These are phyloP conservation scores for Przewalskia tangutica DNA, from an alignment of 257 asterid genomes.

Conservation along the genomic window DNA sequence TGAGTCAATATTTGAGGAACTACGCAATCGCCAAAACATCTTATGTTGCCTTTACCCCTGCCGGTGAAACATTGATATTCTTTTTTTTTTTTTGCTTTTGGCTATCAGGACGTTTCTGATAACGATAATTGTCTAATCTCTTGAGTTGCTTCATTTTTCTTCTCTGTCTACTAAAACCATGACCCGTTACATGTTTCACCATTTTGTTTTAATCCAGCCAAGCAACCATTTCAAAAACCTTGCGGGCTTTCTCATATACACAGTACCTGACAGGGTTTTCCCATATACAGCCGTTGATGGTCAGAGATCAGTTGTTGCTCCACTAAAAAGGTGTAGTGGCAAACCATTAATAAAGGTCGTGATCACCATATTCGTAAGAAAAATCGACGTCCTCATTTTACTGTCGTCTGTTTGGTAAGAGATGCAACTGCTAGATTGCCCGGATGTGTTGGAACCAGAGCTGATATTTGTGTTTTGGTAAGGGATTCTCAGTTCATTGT, in stretches of 20 bases:
- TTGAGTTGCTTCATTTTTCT: too few relatives aligned
- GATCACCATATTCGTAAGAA: conserved; percentile 85
- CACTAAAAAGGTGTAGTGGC: conserved; percentile 82
- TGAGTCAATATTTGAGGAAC: not conserved
- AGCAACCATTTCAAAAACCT: too few relatives aligned
- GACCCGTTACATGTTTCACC: too few relatives aligned
- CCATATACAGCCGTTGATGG: conserved; percentile 75
- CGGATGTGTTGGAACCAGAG: conserved; percentile 87
- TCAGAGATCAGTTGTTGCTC: conserved; percentile 77
- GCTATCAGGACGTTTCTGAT: too few relatives aligned
- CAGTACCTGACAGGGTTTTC: conserved; percentile 82
- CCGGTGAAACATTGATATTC: too few relatives aligned
- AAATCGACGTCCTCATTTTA: conserved; percentile 76
- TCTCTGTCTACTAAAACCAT: too few relatives aligned
- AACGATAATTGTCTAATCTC: too few relatives aligned
- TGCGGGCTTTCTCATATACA: conserved; percentile 14
- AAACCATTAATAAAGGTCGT: conserved; percentile 88
- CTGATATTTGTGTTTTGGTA: conserved; percentile 75
- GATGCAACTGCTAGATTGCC: conserved; percentile 95
- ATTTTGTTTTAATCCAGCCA: too few relatives aligned
- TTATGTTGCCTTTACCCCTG: too few relatives aligned
- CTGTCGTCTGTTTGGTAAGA: conserved; percentile 83
- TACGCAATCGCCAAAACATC: too few relatives aligned
- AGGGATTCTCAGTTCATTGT: conserved; percentile 88
- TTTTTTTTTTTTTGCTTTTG: too few relatives aligned